Evolutionary conservation across 805 yeast genomes (phyloP).

Genomic region (Starmerella bombi): DNA sequence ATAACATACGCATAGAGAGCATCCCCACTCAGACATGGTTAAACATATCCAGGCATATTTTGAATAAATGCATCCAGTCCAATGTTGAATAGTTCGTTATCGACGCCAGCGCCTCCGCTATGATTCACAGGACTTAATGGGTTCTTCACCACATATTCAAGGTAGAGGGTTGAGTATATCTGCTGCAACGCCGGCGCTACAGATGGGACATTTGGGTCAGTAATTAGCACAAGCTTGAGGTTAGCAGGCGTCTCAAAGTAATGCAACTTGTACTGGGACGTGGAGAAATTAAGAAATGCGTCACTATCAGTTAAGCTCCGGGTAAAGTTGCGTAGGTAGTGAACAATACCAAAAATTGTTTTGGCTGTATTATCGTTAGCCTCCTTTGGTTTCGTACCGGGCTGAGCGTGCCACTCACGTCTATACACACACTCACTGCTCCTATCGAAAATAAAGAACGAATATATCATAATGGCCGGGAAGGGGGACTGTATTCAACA

Average conservation of each 20-base stretch:
- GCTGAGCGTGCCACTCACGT: conserved; percentile 44
- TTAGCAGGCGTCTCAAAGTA: conserved; percentile 69
- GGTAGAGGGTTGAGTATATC: conserved; percentile 46
- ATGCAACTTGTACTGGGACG: conserved; percentile 68
- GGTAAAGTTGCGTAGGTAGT: conserved; percentile 64
- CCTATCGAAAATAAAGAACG: conserved; percentile 82
- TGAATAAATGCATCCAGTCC: conserved; percentile 41
- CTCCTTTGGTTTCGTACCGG: conserved; percentile 24
- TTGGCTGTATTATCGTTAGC: conserved; percentile 51
- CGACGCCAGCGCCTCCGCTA: conserved; percentile 30
- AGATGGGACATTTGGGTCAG: conserved; percentile 49
- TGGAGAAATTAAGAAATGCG: conserved; percentile 29
- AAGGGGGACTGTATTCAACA: too few relatives aligned
- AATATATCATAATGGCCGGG: conserved; percentile 40
- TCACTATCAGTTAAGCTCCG: conserved; percentile 36
- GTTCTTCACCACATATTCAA: conserved; percentile 50
- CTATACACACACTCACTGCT: conserved; percentile 82
- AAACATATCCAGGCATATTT: conserved; percentile 25
- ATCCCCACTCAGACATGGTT: not conserved
- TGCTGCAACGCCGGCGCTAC: conserved; percentile 43
- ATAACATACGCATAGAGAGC: not conserved
- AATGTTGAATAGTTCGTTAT: conserved; percentile 42
- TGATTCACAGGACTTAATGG: conserved; percentile 21
- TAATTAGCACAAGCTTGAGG: conserved; percentile 57
- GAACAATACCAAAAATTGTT: conserved; percentile 71